A percentile compares a stretch with the other conserved stretches of the same genome.
phyloP scores from a whole-genome alignment of 202 grass and related monocot genomes.

The Schoenoplectus tabernaemontani region DNA sequence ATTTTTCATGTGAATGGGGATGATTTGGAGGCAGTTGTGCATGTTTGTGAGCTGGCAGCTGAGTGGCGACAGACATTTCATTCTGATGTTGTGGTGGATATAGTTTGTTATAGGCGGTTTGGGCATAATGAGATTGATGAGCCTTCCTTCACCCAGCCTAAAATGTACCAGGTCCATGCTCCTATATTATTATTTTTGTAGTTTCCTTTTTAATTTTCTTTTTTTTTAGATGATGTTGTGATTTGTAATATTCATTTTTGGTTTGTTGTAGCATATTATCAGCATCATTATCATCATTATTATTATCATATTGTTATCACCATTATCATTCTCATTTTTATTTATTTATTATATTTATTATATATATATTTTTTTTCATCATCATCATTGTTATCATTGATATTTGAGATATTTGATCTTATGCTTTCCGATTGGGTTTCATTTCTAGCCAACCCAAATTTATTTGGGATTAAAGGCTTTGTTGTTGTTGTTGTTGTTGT shows the following conservation, averaged over 20 bases:
- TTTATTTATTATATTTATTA: no score
- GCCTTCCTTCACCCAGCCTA: constrained; percentile 91
- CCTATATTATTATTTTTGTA: neutral
- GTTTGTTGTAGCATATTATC: no score
- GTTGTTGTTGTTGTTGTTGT: no score
- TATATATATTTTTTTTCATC: no score
- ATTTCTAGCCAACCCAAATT: no score
- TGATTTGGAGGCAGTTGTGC: constrained; percentile 84
- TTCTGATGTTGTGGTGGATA: constrained; percentile 85
- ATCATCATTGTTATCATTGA: no score
- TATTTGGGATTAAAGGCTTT: no score
- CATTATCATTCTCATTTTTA: no score
- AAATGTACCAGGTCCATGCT: constrained; percentile 75
- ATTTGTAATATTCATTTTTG: neutral
- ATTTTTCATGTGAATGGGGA: constrained; percentile 98
- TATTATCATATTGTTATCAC: no score
- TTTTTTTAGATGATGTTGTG: neutral
- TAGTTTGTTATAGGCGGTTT: constrained; percentile 89
- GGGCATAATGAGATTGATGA: constrained; percentile 96
- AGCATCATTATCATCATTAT: no score
- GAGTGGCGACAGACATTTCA: constrained; percentile 86
- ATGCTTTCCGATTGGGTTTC: no score
- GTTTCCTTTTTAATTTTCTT: neutral
- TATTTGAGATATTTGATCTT: no score
- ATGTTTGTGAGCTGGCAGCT: constrained; percentile 80